Base-by-base conservation (phyloP, 345 rosid genomes). In the Ailanthus altissimus region DNA sequence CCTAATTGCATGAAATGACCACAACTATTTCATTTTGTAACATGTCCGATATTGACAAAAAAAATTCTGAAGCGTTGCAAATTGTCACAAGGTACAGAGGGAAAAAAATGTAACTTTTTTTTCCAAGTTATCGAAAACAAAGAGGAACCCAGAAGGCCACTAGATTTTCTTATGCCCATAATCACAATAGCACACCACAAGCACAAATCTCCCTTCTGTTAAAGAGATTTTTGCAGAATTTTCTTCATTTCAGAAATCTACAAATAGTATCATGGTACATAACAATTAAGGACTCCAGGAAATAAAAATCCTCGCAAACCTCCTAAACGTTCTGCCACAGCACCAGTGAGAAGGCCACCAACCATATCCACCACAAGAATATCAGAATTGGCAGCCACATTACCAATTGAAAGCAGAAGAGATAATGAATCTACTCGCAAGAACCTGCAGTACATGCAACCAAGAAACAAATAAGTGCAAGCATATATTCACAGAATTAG, bases 261-360 rank as follows among this genome's bases (percentile, higher is more conserved):
- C 56, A 53, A 12, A 25, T 40, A n/a, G 8, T 26, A 20, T 54
- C 25, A 66, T 70, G 70, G 57, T 12, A 18, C 45, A 60, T 26
- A 32, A 40, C 38, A 60, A 3, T 0, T 0, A 70, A 70, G 28
- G 42, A 62, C 20, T 32, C 46, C 49, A 5, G 42, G 36, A 32
- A 72, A 8, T 67, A 45, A 77, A 66, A 49, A 62, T 75, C 25
- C 46, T 21, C 21, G 7, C 74, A 57, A 74, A 94, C 98, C 98
- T 84, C 98, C 98, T 83, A 92, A 82, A 56, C 97, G 88, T 79
- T 93, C 98, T 65, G 98, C 97, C 74, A 96, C 94, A 51, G 97
- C 98, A 81, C 98, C 98, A 77, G 97, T 89, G 77, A 96, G 78
- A 77, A 96, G 94, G 50, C 98, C 99, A 79, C 97, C 98, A 81